Percentiles rank a stretch among this genome's conserved stretches.
Conservation (phyloP, 2,329 filamentous ascomycete genomes). For the Clarireedia homoeocarpa region DNA sequence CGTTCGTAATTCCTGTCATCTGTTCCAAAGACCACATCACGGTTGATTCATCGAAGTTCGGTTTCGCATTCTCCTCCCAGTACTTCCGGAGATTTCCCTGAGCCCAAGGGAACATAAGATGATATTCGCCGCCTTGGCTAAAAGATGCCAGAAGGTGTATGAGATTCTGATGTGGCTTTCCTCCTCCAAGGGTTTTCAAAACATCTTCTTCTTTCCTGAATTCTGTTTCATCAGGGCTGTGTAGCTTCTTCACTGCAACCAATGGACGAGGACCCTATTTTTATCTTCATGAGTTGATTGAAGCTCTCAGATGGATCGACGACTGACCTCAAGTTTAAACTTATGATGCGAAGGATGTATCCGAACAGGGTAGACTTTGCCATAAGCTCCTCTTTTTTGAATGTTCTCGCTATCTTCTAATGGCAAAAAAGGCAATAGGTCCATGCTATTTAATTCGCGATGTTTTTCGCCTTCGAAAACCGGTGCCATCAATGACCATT, state of each 20-base stretch:
- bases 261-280: too few species aligned
- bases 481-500: too few species aligned
- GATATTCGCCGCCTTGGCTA: constrained; percentile 15
- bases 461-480: too few species aligned
- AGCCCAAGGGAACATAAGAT: constrained; percentile 28
- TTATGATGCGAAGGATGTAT: too few species aligned
- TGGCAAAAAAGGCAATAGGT: too few species aligned
- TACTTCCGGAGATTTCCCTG: constrained; percentile 22
- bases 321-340: too few species aligned
- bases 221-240: constrained; percentile 10
- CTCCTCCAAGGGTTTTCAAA: constrained; percentile 9
- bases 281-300: too few species aligned
- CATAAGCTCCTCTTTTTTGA: too few species aligned
- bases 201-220: constrained; percentile 16
- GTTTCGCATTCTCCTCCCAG: constrained; percentile 18
- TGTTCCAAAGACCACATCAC: constrained; percentile 26
- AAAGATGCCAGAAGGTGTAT: constrained; percentile 28
- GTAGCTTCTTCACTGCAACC: constrained; percentile 13
- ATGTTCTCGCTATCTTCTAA: too few species aligned
- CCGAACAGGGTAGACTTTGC: too few species aligned
- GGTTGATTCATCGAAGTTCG: constrained; percentile 12
- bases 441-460: too few species aligned
- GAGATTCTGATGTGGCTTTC: constrained; percentile 18
- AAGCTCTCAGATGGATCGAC: too few species aligned
- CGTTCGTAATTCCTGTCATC: constrained; percentile 25